Evolutionary conservation across 164 flowering plant genomes (phyloP).

Genomic region (Magnolia kwangsiensis): DNA sequence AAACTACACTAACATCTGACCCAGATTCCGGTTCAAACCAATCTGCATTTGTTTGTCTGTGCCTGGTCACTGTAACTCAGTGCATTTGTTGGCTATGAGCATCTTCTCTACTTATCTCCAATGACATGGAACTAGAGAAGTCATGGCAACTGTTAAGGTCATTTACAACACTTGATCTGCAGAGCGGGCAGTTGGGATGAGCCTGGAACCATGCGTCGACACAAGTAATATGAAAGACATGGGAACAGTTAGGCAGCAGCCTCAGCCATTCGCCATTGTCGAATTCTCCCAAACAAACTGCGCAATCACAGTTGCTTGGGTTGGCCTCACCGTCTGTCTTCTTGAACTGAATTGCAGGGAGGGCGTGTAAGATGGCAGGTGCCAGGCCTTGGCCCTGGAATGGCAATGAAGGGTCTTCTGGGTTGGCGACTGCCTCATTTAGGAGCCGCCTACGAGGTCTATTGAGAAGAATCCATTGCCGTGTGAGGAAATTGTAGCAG

Average conservation of each 20-base stretch:
- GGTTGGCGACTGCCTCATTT: conserved; percentile 17
- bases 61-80: too few relatives aligned
- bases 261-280: conserved; percentile 34
- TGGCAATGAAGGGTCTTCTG: conserved; percentile 26
- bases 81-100: not conserved
- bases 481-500: conserved; percentile 24
- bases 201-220: conserved; percentile 40
- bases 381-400: conserved; percentile 32
- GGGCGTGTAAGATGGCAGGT: conserved; percentile 17
- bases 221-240: conserved; percentile 39
- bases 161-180: conserved; percentile 22
- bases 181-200: conserved; percentile 35
- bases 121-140: not conserved
- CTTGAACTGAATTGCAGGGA: conserved; percentile 40
- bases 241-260: conserved; percentile 31
- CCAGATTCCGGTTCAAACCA: too few relatives aligned
- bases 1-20: too few relatives aligned
- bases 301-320: conserved; percentile 21
- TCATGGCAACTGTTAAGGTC: not conserved
- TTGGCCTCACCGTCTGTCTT: conserved; percentile 17
- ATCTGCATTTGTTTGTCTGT: too few relatives aligned
- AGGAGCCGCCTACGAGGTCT: conserved; percentile 16
- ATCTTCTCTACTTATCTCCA: conserved; percentile 2
- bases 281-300: conserved; percentile 40
- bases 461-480: conserved; percentile 1